Evolutionary conservation across 2,329 filamentous ascomycete species (phyloP).

Genomic region (Exophiala xenobiotica): DNA sequence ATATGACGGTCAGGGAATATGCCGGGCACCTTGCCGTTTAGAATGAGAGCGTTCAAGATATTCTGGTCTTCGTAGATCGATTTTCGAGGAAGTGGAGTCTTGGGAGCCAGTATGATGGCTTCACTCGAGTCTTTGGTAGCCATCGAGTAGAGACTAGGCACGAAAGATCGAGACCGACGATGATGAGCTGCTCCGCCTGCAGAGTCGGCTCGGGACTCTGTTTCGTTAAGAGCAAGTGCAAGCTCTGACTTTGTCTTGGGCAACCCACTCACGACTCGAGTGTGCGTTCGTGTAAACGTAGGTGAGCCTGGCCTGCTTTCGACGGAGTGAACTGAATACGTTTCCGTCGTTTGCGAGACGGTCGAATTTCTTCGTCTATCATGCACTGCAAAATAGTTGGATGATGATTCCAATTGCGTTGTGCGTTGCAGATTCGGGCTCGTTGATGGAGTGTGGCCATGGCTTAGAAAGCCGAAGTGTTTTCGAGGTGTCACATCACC

Average conservation of each 20-base stretch:
- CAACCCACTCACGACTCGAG: constrained; percentile 45
- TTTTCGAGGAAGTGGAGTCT: constrained; percentile 40
- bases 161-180: constrained; percentile 40
- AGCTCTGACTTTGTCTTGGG: constrained; percentile 44
- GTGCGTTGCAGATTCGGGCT: constrained; percentile 24
- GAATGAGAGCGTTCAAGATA: constrained; percentile 44
- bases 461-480: constrained; percentile 16
- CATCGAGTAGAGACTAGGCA: constrained; percentile 48
- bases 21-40: constrained; percentile 46
- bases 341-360: constrained; percentile 41
- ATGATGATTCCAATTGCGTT: constrained; percentile 15
- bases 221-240: constrained; percentile 37
- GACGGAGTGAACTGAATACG: constrained; percentile 40
- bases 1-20: constrained; percentile 48
- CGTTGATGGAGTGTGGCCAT: constrained; percentile 20
- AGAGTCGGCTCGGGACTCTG: constrained; percentile 32
- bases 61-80: constrained; percentile 48
- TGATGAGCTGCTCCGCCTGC: constrained; percentile 32
- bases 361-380: constrained; percentile 43
- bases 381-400: constrained; percentile 38
- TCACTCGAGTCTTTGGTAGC: constrained; percentile 44
- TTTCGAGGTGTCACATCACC: constrained; percentile 18
- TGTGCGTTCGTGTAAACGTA: constrained; percentile 40
- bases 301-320: constrained; percentile 41
- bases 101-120: constrained; percentile 42